Percentiles rank a stretch among this genome's conserved stretches.
phyloP scores from a whole-genome alignment of 176 grass and related monocot species.

The Carex myosuroides region DNA sequence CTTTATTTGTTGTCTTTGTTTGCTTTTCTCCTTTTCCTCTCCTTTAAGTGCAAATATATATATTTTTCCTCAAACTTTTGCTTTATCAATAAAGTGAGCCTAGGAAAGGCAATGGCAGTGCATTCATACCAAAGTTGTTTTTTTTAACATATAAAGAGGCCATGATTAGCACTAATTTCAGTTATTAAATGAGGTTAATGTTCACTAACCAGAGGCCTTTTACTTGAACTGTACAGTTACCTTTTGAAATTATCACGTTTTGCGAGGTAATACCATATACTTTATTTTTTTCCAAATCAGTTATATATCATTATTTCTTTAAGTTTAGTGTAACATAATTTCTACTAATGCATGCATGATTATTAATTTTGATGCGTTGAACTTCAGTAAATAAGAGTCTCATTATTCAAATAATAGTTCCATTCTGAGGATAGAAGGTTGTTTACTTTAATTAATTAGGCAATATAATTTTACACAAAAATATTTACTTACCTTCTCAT shows the following conservation, averaged over 20 bases:
- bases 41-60: slow-evolving; percentile 15
- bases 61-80: slow-evolving; percentile 31
- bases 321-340: not conserved
- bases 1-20: slow-evolving; percentile 37
- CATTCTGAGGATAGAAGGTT: too few relatives aligned
- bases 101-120: slow-evolving; percentile 44
- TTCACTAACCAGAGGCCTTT: not conserved
- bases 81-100: slow-evolving; percentile 47
- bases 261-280: not conserved
- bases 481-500: too few relatives aligned
- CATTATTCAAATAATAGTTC: too few relatives aligned
- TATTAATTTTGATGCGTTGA: too few relatives aligned
- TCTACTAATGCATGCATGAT: too few relatives aligned
- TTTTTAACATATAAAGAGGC: not conserved
- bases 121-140: slow-evolving; percentile 30
- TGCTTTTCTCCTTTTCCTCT: slow-evolving; percentile 19
- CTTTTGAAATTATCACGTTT: not conserved
- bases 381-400: too few relatives aligned
- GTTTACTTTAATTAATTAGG: too few relatives aligned
- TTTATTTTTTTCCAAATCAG: not conserved
- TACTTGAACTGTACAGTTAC: not conserved
- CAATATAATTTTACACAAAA: too few relatives aligned
- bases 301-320: not conserved
- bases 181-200: not conserved
- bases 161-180: not conserved